These are phyloP conservation scores for Pelargonium citronellum DNA, from an alignment of 441 rosid genomes.

Conservation along the genomic window DNA sequence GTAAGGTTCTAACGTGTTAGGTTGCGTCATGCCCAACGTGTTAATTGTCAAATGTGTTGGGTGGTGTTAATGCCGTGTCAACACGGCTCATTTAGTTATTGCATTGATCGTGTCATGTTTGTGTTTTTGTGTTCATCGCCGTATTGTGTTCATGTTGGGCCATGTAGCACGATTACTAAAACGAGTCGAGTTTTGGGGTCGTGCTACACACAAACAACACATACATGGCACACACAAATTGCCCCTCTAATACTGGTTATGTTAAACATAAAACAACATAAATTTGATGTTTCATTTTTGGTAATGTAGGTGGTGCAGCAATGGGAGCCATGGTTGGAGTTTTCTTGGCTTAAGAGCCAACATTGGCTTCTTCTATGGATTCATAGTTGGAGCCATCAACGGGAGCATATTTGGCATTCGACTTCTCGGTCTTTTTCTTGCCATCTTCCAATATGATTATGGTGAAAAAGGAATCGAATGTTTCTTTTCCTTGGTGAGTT, in stretches of 20 bases:
- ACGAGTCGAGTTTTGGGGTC: too few relatives aligned
- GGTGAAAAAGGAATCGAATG: neutral
- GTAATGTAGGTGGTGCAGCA: conserved; percentile 27
- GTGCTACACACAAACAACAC: too few relatives aligned
- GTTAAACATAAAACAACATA: too few relatives aligned
- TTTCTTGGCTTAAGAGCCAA: conserved; percentile 26
- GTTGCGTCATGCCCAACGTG: too few relatives aligned
- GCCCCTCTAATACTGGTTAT: too few relatives aligned
- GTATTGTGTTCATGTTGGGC: too few relatives aligned
- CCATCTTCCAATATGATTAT: conserved; percentile 22
- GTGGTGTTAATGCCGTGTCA: neutral
- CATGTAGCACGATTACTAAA: too few relatives aligned
- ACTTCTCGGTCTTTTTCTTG: conserved; percentile 15
- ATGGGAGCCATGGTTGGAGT: conserved; percentile 31
- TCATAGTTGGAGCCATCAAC: conserved; percentile 27
- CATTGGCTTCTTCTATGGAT: conserved; percentile 29
- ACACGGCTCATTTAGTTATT: neutral
- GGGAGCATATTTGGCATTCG: conserved; percentile 26
- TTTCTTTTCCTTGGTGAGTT: conserved; percentile 25
- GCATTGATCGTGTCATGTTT: neutral
- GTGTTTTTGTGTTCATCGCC: too few relatives aligned
- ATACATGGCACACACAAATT: too few relatives aligned
- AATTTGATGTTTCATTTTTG: too few relatives aligned
- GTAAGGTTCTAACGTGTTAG: too few relatives aligned
- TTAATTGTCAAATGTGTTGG: too few relatives aligned